Base-by-base conservation (phyloP, 2,329 filamentous ascomycete species). In the Colletotrichum melonis region DNA sequence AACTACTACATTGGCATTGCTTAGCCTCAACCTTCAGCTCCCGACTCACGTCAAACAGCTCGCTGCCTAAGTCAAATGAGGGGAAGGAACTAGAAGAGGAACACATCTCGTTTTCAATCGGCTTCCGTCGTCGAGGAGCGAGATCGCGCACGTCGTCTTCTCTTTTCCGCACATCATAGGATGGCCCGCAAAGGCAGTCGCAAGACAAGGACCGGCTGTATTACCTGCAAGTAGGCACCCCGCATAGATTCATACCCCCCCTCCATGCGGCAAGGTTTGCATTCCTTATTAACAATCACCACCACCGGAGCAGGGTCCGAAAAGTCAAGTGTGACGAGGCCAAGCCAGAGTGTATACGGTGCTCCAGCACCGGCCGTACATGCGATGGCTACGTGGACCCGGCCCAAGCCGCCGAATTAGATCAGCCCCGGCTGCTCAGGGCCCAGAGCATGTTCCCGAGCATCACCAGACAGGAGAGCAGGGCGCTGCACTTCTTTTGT, bases 271-370 rank as follows among this genome's bases (percentile, higher is more conserved):
- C 22, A 5, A 5, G 16, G 16, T 16, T 9, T 2, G 1, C 11
- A 11, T 14, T 19, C 14, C n/a, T 30, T 30, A 16, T 38, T 55
- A 24, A 49, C 26, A 30, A 4, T 11, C 16, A 46, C 14, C 16
- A 46, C n/a, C 3, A 16, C n/a, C 11, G 1, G 5, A n/a, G 24
- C 69, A 89, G 87, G 78, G 84, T 87, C 55, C 86, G 88, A 64
- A 87, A 87, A 69, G 85, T 90, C 58, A 90, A 90, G 78, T 90
- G 88, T 78, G 88, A 89, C 74, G 88, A 90, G 79, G 80, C 79
- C 16, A 89, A 87, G 67, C 88, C 88, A 1, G 80, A 78, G 52
- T 91, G 89, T 76, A 79, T 84, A 49, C 85, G 87, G 72, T 91
- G 89, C 76, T 84, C 84, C 28, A 86, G 84, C 69, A 90, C 88